phyloP scores from a whole-genome alignment of 2,329 filamentous ascomycete species.

The Colletotrichum lindemuthianum region DNA sequence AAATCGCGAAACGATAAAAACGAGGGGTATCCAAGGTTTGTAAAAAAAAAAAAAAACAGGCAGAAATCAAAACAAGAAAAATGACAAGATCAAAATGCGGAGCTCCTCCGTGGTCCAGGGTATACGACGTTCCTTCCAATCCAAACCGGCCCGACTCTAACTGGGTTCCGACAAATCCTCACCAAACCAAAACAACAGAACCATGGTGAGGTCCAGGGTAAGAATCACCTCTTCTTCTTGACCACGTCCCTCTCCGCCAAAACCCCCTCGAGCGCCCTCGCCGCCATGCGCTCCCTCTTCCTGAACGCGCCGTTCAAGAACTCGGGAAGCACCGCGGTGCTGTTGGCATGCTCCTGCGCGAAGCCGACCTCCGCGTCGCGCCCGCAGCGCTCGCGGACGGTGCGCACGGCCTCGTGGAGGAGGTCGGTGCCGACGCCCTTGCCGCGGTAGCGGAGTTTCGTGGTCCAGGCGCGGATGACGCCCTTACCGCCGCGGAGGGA shows the following conservation, averaged over 20 bases:
- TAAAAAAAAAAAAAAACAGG: conserved; percentile 3
- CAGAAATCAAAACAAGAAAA: conserved; percentile 1
- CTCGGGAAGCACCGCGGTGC: conserved; percentile 68
- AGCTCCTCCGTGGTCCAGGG: conserved; percentile 3
- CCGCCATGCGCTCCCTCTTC: conserved; percentile 66
- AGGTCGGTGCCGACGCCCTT: conserved; percentile 78
- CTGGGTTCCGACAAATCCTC: no score
- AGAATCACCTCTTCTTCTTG: conserved; percentile 57
- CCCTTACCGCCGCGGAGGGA: conserved; percentile 68
- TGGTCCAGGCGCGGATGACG: conserved; percentile 85
- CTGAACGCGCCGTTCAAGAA: conserved; percentile 72
- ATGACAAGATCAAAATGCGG: not conserved
- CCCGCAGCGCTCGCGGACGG: conserved; percentile 75
- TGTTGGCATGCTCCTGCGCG: conserved; percentile 81
- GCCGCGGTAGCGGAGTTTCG: conserved; percentile 73
- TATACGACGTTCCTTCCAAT: conserved; percentile 2
- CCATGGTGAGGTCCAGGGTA: not conserved
- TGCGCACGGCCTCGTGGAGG: conserved; percentile 75
- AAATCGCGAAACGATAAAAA: conserved; percentile 2
- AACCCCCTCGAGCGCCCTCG: conserved; percentile 61
- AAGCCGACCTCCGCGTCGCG: conserved; percentile 76
- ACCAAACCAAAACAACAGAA: no score
- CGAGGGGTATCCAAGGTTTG: conserved; percentile 20
- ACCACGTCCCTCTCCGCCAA: conserved; percentile 58
- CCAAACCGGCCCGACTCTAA: no score